phyloP scores from a whole-genome alignment of 2,329 filamentous ascomycete species.

The Sporothrix dimorphospora region DNA sequence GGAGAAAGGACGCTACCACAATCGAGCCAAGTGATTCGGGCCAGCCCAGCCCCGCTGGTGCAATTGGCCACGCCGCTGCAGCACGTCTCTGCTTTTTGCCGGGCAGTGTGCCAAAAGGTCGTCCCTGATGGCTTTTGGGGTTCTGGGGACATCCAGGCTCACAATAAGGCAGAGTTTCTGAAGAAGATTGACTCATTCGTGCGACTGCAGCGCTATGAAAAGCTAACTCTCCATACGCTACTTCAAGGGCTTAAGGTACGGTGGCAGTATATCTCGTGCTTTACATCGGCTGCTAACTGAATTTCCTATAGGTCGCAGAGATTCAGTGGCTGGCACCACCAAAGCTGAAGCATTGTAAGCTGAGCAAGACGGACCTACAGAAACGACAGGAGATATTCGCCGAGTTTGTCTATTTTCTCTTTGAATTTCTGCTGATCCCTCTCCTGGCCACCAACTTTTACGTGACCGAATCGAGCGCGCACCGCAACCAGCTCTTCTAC shows the following conservation, averaged over 20 bases:
- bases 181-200: conserved; percentile 77
- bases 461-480: conserved; percentile 83
- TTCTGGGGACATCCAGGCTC: conserved; percentile 49
- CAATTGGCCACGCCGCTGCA: conserved; percentile 68
- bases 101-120: conserved; percentile 70
- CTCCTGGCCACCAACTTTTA: conserved; percentile 88
- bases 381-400: conserved; percentile 80
- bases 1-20: not conserved
- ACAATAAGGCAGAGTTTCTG: conserved; percentile 67
- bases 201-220: conserved; percentile 77
- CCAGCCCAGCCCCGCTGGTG: conserved; percentile 52
- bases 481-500: conserved; percentile 84
- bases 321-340: conserved; percentile 74
- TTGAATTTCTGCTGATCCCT: conserved; percentile 89
- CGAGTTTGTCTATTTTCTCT: conserved; percentile 89
- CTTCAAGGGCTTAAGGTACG: conserved; percentile 74
- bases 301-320: conserved; percentile 58
- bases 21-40: not conserved
- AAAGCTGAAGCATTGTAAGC: conserved; percentile 52
- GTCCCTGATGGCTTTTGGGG: conserved; percentile 81
- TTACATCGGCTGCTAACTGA: not conserved
- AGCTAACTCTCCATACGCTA: conserved; percentile 75
- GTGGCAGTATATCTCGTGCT: not conserved
- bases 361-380: conserved; percentile 69
- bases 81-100: conserved; percentile 84